Conservation (phyloP, 345 rosid genomes). For the Syzygium jambos region DNA sequence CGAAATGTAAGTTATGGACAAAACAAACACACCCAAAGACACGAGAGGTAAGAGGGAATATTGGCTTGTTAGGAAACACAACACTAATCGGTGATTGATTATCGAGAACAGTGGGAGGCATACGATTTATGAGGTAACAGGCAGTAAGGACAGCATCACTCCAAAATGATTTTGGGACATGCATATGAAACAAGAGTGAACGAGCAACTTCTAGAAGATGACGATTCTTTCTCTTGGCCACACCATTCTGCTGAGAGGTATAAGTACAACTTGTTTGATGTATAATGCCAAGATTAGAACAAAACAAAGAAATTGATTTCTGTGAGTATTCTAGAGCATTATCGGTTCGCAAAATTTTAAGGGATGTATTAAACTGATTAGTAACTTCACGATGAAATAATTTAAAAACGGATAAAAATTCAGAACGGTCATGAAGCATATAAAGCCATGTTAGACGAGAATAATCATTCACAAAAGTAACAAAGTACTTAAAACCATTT, state of each 20-base stretch:
- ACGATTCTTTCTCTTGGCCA: neutral
- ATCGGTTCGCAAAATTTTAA: neutral
- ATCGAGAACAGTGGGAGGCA: neutral
- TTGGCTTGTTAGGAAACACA: neutral
- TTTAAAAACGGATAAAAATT: neutral
- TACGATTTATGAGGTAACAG: neutral
- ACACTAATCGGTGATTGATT: neutral
- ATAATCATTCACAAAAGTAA: no score
- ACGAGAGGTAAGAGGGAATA: neutral
- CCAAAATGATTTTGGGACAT: neutral
- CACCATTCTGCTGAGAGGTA: neutral
- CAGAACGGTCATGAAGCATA: no score
- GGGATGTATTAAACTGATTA: neutral
- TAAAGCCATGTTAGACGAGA: no score
- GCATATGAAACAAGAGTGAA: neutral
- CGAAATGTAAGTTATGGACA: neutral
- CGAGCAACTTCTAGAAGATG: neutral
- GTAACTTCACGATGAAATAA: neutral
- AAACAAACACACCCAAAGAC: neutral
- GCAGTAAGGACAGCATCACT: neutral
- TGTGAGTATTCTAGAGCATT: neutral
- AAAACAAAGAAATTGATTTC: neutral
- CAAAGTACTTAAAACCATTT: no score
- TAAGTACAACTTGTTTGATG: neutral
- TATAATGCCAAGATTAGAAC: neutral